Percentiles rank a stretch among this genome's conserved stretches.
phyloP scores from a whole-genome alignment of 2,329 filamentous ascomycete species.

The Uncinocarpus reesii region DNA sequence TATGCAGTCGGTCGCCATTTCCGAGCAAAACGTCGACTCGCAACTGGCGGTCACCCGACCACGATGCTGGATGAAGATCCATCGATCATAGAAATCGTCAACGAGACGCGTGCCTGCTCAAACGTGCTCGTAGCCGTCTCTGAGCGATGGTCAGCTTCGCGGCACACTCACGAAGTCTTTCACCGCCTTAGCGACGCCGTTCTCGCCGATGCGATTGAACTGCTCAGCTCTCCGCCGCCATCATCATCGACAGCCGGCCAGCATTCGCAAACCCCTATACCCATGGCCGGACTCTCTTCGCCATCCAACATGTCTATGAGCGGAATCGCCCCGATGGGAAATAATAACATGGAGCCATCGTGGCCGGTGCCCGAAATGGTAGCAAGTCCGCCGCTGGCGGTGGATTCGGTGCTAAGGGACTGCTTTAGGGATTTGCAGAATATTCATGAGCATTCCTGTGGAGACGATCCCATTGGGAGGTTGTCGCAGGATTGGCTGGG shows the following conservation, averaged over 20 bases:
- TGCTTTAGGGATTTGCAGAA: constrained; percentile 30
- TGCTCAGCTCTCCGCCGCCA: constrained; percentile 13
- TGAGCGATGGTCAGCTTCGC: constrained; percentile 34
- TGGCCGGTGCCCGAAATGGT: constrained; percentile 10
- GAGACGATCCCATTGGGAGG: constrained; percentile 24
- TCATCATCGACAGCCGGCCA: constrained; percentile 14
- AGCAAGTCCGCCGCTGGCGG: constrained; percentile 21
- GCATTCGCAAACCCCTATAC: not conserved
- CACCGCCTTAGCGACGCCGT: constrained; percentile 37
- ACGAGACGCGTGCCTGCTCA: constrained; percentile 36
- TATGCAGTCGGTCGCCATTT: constrained; percentile 37
- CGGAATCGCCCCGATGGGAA: constrained; percentile 6
- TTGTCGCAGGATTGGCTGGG: constrained; percentile 29
- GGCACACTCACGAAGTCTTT: constrained; percentile 37
- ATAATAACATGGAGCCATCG: constrained; percentile 8
- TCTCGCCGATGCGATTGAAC: constrained; percentile 33
- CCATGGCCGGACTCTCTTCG: not conserved
- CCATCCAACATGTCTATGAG: constrained; percentile 10
- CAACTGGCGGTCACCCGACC: constrained; percentile 5
- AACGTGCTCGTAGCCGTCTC: constrained; percentile 39
- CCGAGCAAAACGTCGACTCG: constrained; percentile 22
- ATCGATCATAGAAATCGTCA: constrained; percentile 36
- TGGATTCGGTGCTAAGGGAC: constrained; percentile 33
- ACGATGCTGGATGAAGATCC: constrained; percentile 27
- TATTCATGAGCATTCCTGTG: constrained; percentile 19